A percentile compares a stretch with the other conserved stretches of the same genome.
phyloP scores from a whole-genome alignment of 495 filamentous ascomycete genomes.

The Collariella sp. region DNA sequence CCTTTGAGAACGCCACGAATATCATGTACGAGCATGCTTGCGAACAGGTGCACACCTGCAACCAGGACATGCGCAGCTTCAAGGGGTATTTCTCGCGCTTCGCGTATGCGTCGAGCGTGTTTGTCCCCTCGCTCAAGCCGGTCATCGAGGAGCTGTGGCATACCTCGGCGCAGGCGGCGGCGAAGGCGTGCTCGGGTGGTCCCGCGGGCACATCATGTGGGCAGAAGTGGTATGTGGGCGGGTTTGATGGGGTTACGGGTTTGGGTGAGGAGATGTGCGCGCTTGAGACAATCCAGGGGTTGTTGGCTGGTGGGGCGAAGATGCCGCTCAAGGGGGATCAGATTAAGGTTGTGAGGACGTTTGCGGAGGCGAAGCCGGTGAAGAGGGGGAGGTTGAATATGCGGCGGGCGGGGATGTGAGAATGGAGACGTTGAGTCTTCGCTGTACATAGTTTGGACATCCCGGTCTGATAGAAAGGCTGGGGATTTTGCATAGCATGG shows the following conservation, averaged over 20 bases:
- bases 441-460: neutral
- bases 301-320: constrained; percentile 33
- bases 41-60: constrained; percentile 54
- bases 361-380: constrained; percentile 6
- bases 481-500: constrained; percentile 1
- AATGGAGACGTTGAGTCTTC: neutral
- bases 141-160: constrained; percentile 45
- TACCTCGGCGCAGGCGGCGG: constrained; percentile 56
- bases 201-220: constrained; percentile 54
- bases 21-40: constrained; percentile 67
- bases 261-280: constrained; percentile 68
- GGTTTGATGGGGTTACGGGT: constrained; percentile 52
- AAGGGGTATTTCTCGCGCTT: constrained; percentile 74
- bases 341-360: constrained; percentile 33
- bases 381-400: constrained; percentile 4
- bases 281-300: constrained; percentile 57
- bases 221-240: constrained; percentile 54
- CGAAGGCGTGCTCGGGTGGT: constrained; percentile 54
- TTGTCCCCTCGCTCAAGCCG: constrained; percentile 48
- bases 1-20: constrained; percentile 40
- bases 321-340: constrained; percentile 35
- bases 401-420: neutral
- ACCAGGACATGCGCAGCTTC: constrained; percentile 67
- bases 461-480: neutral
- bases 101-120: constrained; percentile 53